A percentile compares a stretch with the other conserved stretches of the same genome.
Conservation (phyloP, 2,329 filamentous ascomycete genomes). For the Neofusicoccum ribis region DNA sequence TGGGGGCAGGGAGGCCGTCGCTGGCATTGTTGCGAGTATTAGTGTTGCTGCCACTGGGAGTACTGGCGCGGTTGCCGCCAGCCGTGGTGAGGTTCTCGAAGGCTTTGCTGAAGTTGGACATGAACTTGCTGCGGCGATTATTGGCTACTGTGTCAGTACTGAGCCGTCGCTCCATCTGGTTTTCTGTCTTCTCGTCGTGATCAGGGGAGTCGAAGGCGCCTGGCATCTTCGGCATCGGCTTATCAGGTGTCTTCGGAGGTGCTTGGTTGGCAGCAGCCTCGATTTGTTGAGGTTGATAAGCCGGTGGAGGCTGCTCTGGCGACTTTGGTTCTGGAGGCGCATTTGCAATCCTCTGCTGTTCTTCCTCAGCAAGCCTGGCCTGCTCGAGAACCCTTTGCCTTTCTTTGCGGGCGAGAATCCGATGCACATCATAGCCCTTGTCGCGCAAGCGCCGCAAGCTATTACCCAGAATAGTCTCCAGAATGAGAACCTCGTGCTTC, state of each 20-base stretch:
- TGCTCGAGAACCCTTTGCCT: slow-evolving; percentile 72
- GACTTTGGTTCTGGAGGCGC: neutral
- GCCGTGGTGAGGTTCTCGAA: slow-evolving; percentile 20
- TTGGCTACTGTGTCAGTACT: slow-evolving; percentile 36
- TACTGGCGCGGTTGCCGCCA: slow-evolving; percentile 27
- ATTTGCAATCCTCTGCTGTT: slow-evolving; percentile 44
- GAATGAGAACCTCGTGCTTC: slow-evolving; percentile 80
- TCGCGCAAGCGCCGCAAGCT: slow-evolving; percentile 78
- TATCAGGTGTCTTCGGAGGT: slow-evolving; percentile 27
- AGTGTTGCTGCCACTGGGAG: neutral
- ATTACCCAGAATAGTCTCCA: slow-evolving; percentile 87
- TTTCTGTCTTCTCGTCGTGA: slow-evolving; percentile 22
- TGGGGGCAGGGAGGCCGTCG: neutral
- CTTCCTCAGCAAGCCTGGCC: slow-evolving; percentile 55
- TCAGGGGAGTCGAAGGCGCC: slow-evolving; percentile 40
- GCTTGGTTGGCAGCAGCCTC: slow-evolving; percentile 10
- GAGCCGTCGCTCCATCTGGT: slow-evolving; percentile 26
- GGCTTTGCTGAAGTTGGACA: slow-evolving; percentile 31
- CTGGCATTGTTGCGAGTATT: neutral
- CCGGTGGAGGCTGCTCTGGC: slow-evolving; percentile 35
- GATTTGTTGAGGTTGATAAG: slow-evolving; percentile 15
- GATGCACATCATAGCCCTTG: slow-evolving; percentile 94
- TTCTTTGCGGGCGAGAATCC: slow-evolving; percentile 86
- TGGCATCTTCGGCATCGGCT: slow-evolving; percentile 29
- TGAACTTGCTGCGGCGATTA: slow-evolving; percentile 30